Evolutionary conservation across 2,329 filamentous ascomycete genomes (phyloP).

Genomic region (Stromatinia cepivora): DNA sequence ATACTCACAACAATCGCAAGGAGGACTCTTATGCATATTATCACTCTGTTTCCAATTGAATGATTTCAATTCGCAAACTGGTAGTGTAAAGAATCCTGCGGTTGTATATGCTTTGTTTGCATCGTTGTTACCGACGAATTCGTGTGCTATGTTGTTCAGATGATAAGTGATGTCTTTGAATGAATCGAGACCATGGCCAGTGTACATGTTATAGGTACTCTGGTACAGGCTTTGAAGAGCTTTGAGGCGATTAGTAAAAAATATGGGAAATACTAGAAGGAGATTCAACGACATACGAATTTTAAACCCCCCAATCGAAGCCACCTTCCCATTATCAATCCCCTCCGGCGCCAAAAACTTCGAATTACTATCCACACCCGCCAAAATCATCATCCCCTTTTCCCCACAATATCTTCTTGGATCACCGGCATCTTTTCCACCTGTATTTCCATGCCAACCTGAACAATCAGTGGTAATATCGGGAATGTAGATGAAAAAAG

Average conservation of each 20-base stretch:
- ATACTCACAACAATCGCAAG: neutral
- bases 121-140: neutral
- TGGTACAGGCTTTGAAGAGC: neutral
- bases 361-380: neutral
- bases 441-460: neutral
- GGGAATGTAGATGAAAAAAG: slow-evolving; percentile 2
- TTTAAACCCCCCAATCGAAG: neutral
- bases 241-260: neutral
- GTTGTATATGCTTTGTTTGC: neutral
- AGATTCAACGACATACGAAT: neutral
- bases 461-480: neutral
- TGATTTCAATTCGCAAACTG: neutral
- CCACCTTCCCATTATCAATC: slow-evolving; percentile 1
- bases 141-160: neutral
- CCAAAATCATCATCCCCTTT: slow-evolving; percentile 3
- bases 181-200: neutral
- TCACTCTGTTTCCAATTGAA: neutral
- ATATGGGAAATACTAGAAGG: accelerated
- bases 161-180: neutral
- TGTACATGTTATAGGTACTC: slow-evolving; percentile 5
- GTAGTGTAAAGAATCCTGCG: neutral
- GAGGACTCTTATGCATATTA: neutral
- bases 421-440: neutral
- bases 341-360: neutral
- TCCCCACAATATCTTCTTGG: neutral